These are phyloP conservation scores for Agapanthus africanus DNA, from an alignment of 106 monocot species.

Conservation along the genomic window DNA sequence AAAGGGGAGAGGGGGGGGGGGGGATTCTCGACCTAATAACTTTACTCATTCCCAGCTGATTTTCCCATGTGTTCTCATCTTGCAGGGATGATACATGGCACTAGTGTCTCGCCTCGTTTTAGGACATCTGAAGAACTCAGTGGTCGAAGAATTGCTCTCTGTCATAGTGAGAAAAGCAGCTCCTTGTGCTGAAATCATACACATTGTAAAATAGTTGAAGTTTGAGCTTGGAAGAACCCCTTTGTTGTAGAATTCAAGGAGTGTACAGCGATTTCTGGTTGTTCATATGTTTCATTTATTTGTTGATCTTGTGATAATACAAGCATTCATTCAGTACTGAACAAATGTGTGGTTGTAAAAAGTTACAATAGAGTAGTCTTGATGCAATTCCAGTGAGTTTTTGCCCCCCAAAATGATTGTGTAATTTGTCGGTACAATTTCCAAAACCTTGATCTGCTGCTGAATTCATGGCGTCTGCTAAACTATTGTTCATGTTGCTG, in stretches of 20 bases:
- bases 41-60: no score
- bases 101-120: not conserved
- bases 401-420: not conserved
- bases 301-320: conserved; percentile 9
- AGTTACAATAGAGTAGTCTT: conserved; percentile 6
- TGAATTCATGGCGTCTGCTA: not conserved
- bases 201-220: conserved; percentile 2
- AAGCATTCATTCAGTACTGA: conserved; percentile 12
- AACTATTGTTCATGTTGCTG: no score
- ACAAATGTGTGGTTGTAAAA: conserved; percentile 16
- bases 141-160: not conserved
- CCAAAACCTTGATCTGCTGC: not conserved
- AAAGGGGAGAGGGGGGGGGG: no score
- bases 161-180: not conserved
- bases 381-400: not conserved
- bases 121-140: not conserved
- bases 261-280: conserved; percentile 27
- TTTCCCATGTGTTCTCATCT: not conserved
- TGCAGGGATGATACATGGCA: not conserved
- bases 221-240: not conserved
- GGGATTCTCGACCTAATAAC: no score
- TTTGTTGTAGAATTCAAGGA: conserved; percentile 8
- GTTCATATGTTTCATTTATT: conserved; percentile 17
- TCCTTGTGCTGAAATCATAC: not conserved
- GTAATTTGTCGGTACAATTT: not conserved